A percentile compares a stretch with the other conserved stretches of the same genome.
These are phyloP conservation scores for Cymbopogon citratus DNA, from an alignment of 176 grass and related monocot genomes.

Conservation along the genomic window DNA sequence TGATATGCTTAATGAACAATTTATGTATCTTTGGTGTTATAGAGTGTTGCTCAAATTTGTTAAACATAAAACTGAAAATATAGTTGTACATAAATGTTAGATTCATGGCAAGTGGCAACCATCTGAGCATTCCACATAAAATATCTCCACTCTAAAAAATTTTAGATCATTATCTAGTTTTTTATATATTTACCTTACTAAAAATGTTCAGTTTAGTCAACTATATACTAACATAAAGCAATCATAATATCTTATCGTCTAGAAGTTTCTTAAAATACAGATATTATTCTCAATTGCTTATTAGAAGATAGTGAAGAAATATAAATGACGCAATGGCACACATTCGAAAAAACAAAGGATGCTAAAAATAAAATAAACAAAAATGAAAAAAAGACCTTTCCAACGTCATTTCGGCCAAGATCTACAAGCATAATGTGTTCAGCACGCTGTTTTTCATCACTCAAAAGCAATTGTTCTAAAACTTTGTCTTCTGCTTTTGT, in stretches of 20 bases:
- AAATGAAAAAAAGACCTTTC: conserved; percentile 42
- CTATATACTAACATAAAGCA: background rate
- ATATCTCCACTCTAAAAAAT: background rate
- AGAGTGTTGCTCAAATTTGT: background rate
- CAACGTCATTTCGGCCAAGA: conserved; percentile 91
- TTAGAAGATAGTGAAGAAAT: background rate
- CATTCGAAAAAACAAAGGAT: background rate
- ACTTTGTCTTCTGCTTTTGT: conserved; percentile 61
- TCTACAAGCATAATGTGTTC: conserved; percentile 96
- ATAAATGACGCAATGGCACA: background rate
- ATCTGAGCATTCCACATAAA: background rate
- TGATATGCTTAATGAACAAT: background rate
- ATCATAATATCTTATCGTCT: background rate
- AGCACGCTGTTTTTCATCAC: conserved; percentile 83
- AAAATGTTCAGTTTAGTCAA: background rate
- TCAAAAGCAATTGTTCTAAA: conserved; percentile 67
- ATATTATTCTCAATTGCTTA: background rate
- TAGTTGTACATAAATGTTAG: background rate
- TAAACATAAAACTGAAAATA: background rate
- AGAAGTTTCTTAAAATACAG: background rate
- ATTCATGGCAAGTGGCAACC: background rate
- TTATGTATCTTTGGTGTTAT: background rate
- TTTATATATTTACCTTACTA: background rate
- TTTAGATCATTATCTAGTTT: background rate
- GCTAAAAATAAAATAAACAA: background rate